These are phyloP conservation scores for Chaetomium tenue DNA, from an alignment of 495 filamentous ascomycete species.

Conservation along the genomic window DNA sequence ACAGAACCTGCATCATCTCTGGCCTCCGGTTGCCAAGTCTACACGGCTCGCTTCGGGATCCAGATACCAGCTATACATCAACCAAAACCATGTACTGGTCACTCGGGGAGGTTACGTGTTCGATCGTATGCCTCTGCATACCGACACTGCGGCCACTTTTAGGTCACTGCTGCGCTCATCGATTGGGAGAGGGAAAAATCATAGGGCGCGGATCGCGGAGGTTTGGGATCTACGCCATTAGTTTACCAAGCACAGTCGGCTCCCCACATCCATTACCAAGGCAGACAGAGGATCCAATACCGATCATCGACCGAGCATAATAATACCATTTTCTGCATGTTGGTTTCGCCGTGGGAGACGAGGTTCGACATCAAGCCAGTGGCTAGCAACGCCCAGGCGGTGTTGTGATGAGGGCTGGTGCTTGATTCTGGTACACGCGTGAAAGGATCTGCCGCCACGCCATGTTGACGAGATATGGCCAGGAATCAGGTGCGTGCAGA, in stretches of 20 bases:
- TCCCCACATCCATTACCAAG: neutral
- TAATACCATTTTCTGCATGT: neutral
- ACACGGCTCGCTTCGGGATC: neutral
- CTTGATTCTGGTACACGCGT: neutral
- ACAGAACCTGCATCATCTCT: slow-evolving; percentile 4
- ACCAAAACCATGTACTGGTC: neutral
- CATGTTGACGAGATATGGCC: neutral
- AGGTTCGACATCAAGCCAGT: neutral
- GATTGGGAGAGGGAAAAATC: neutral
- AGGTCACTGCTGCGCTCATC: neutral
- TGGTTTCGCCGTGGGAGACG: neutral
- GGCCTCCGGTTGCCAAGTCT: neutral
- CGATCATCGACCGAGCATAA: neutral
- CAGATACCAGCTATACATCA: slow-evolving; percentile 5
- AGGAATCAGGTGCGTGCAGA: too few relatives aligned
- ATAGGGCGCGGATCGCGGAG: neutral
- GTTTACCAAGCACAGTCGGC: neutral
- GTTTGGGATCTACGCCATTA: slow-evolving; percentile 1
- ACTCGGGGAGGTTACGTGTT: slow-evolving; percentile 1
- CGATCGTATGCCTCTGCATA: slow-evolving; percentile 12
- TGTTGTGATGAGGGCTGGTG: neutral
- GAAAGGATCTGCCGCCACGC: neutral
- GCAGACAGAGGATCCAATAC: neutral
- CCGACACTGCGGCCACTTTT: slow-evolving; percentile 10
- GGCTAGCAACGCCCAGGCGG: too few relatives aligned